Base-by-base conservation (phyloP, 2,329 filamentous ascomycete genomes). In the Scopulariopsis brevicaulis region DNA sequence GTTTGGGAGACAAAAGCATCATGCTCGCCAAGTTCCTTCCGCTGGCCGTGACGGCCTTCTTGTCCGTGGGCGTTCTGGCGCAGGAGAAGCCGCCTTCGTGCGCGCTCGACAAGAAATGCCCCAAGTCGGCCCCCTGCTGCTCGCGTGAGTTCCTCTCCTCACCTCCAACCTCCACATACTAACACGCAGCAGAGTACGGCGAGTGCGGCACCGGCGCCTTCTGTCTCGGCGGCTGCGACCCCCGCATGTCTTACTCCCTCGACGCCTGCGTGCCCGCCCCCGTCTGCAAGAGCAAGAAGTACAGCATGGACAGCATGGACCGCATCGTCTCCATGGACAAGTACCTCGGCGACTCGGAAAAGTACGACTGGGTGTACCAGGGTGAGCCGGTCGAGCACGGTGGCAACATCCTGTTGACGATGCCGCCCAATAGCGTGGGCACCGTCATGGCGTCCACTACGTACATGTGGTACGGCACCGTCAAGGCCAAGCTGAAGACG, bases 381-480 rank as follows among this genome's bases (percentile, higher is more conserved):
- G 94, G 94, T 63, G 81, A 83, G 65, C 85, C 90, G 15, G 77
- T 89, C 50, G 66, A 76, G 35, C 85, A 86, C 72, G 75, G 89
- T 59, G 82, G 85, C 68, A 83, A 84, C 62, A 76, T 94, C 2
- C 77, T 96, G 56, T 77, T 99, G 67, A 97, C 93, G 63, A 96
- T 99, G 93, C 84, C 89, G 50, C 82, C 86, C 62, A 81, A 87
- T 65, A 92, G 88, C 37, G 87, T 90, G 48, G 94, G 94, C 58
- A 96, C 94, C 11, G 83, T 99, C 53, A 74, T 99, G 58, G 88
- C 91, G 62, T 79, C 82, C 8, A 93, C 90, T 59, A 79, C 84
- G 63, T 97, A 96, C 74, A 86, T 99, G 73, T 97, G 94, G 94
- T 99, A 97, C 72, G 94, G 94, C 68, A 96, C 89, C 72, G 86